These are phyloP conservation scores for Blastobotrys ciferrii DNA, from an alignment of 1,139 yeast genomes.

Conservation along the genomic window DNA sequence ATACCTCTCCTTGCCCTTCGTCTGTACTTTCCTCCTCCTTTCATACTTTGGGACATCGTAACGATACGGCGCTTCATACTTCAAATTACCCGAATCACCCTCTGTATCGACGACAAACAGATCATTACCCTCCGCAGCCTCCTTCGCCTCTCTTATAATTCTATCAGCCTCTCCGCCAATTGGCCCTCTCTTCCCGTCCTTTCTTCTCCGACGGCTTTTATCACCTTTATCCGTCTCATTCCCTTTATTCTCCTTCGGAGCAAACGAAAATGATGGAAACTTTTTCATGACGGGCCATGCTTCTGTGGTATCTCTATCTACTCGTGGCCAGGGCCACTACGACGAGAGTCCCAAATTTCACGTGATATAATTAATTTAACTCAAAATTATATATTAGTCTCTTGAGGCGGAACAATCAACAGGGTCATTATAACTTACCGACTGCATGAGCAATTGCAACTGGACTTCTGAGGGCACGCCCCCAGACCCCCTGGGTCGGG, in stretches of 20 bases:
- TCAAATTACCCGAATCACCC: not conserved
- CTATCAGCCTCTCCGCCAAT: not conserved
- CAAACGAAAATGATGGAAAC: conserved; percentile 16
- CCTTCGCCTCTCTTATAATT: not conserved
- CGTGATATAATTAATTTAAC: no score
- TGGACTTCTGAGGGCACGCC: no score
- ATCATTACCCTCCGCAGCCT: not conserved
- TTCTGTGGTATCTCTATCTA: no score
- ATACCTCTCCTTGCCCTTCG: not conserved
- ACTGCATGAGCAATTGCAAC: no score
- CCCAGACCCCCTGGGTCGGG: no score
- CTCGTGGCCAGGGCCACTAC: no score
- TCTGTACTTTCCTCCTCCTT: not conserved
- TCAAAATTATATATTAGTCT: no score
- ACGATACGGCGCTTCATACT: not conserved
- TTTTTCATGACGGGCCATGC: conserved; percentile 17
- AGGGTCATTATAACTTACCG: no score
- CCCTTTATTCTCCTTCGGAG: conserved; percentile 4
- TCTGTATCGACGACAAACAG: conserved; percentile 4
- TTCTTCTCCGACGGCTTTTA: not conserved
- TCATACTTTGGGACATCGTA: not conserved
- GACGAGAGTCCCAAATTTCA: no score
- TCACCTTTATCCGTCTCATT: not conserved
- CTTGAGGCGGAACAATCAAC: no score
- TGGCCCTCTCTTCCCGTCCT: not conserved